Conservation (phyloP, 78 protist genomes). For the Dictyostelium capitatum region DNA sequence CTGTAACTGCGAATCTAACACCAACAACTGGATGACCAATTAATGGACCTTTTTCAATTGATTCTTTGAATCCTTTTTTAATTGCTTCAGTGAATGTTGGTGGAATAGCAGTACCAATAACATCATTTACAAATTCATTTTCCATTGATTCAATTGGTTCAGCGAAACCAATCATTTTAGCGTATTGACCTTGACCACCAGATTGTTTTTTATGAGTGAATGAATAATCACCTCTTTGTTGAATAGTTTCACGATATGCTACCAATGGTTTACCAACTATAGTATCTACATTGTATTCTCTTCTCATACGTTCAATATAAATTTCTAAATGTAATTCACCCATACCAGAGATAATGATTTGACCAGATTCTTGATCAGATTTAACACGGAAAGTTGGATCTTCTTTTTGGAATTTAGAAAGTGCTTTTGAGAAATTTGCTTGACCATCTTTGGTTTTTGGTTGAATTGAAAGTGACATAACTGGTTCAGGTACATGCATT, state of each 20-base stretch:
- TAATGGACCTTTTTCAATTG: conserved; percentile 88
- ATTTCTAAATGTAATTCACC: conserved; percentile 98
- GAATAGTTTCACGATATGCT: conserved; percentile 93
- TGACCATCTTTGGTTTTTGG: conserved; percentile 81
- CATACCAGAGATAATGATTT: conserved; percentile 96
- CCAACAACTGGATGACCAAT: conserved; percentile 93
- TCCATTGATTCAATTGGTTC: conserved; percentile 86
- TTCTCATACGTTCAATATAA: conserved; percentile 91
- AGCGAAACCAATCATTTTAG: conserved; percentile 90
- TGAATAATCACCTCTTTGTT: conserved; percentile 75
- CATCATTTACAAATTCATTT: conserved; percentile 85
- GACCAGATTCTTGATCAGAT: conserved; percentile 81
- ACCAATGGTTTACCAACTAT: conserved; percentile 90
- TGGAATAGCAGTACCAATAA: conserved; percentile 93
- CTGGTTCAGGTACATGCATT: conserved; percentile 97
- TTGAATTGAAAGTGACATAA: conserved; percentile 91
- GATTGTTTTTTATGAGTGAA: conserved; percentile 97
- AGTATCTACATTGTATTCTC: conserved; percentile 89
- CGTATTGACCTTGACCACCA: conserved; percentile 98
- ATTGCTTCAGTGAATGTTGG: conserved; percentile 90
- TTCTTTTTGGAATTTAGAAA: conserved; percentile 91
- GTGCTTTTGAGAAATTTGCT: conserved; percentile 86
- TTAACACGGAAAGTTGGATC: conserved; percentile 98
- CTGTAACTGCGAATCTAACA: conserved; percentile 82
- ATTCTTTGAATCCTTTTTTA: conserved; percentile 89